phyloP scores from a whole-genome alignment of 2,329 filamentous ascomycete species.

The Torrubiella hemipterigena region DNA sequence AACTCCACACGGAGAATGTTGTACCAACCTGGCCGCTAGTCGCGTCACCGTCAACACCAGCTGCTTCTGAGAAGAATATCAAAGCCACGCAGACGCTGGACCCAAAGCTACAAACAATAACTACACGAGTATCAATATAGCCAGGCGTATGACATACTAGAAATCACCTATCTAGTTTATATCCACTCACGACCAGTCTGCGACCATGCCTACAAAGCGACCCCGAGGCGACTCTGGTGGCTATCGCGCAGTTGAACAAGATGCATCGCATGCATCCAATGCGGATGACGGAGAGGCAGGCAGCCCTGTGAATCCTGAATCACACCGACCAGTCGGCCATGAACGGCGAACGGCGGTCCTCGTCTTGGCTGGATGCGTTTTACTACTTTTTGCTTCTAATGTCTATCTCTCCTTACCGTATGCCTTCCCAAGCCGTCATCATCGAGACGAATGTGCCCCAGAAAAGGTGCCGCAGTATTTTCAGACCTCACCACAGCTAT shows the following conservation, averaged over 20 bases:
- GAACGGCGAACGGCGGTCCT: conserved; percentile 18
- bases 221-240: not conserved
- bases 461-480: conserved; percentile 48
- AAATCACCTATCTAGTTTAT: no score
- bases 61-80: no score
- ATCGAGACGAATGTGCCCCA: conserved; percentile 17
- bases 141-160: no score
- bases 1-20: no score
- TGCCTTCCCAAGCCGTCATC: conserved; percentile 11
- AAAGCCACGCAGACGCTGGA: no score
- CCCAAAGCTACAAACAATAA: no score
- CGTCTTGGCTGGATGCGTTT: conserved; percentile 19
- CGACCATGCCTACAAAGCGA: no score
- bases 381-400: conserved; percentile 24
- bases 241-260: no score
- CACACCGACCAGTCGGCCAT: conserved; percentile 3
- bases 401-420: conserved; percentile 23
- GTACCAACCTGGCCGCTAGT: no score
- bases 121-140: no score
- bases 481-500: conserved; percentile 47
- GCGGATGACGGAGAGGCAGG: conserved; percentile 3
- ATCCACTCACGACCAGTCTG: no score
- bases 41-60: no score
- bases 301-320: conserved; percentile 3
- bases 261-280: conserved; percentile 1